phyloP scores from a whole-genome alignment of 305 asterid species.

The Plantago coronopus region DNA sequence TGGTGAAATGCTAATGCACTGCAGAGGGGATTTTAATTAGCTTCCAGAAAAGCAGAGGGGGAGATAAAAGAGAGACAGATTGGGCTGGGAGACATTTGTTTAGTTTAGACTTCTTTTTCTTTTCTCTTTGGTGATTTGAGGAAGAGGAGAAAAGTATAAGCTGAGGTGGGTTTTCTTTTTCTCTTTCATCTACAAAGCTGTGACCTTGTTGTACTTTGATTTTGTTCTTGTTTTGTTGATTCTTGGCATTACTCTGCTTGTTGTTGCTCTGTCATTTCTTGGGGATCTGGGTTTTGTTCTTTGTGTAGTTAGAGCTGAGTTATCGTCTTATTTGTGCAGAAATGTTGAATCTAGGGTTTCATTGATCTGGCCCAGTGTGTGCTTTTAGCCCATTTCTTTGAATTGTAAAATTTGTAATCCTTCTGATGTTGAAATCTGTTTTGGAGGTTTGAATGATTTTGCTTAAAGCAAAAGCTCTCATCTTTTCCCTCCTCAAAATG shows the following conservation, averaged over 20 bases:
- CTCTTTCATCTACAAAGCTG: constrained; percentile 22
- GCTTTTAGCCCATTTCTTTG: constrained; percentile 23
- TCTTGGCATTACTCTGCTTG: constrained; percentile 16
- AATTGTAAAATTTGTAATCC: constrained; percentile 15
- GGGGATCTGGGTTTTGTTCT: constrained; percentile 53
- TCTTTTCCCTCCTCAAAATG: constrained; percentile 50
- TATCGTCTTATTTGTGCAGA: constrained; percentile 22
- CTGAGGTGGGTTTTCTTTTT: too few species aligned
- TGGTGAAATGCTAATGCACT: constrained; percentile 33
- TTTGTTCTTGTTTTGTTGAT: constrained; percentile 4
- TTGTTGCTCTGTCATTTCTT: constrained; percentile 30
- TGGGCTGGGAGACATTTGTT: too few species aligned
- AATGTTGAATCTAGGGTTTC: constrained; percentile 50
- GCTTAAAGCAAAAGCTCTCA: constrained; percentile 33
- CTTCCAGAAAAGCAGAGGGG: constrained; percentile 32
- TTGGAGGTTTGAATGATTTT: constrained; percentile 40
- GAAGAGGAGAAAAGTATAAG: constrained; percentile 15
- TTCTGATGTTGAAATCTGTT: constrained; percentile 31
- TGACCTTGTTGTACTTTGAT: constrained; percentile 20
- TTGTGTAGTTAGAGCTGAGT: constrained; percentile 23
- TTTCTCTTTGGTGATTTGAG: constrained; percentile 1
- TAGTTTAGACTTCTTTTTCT: not conserved
- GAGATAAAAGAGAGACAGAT: too few species aligned
- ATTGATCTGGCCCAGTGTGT: constrained; percentile 37
- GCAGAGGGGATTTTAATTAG: constrained; percentile 46